These are phyloP conservation scores for Incumbomyces delicatus DNA, from an alignment of 2,329 filamentous ascomycete species.

Conservation along the genomic window DNA sequence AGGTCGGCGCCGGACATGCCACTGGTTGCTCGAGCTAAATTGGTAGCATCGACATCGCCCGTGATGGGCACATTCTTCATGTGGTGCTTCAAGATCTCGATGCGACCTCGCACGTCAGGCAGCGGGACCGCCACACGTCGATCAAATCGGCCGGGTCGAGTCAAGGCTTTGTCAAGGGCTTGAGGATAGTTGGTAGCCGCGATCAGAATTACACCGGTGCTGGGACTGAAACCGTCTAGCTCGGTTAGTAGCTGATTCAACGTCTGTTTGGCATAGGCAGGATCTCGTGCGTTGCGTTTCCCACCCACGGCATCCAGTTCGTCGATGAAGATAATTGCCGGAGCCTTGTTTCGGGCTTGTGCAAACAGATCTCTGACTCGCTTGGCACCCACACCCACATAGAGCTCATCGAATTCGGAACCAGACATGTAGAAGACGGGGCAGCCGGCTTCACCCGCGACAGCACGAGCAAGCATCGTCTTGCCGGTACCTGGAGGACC, in stretches of 20 bases:
- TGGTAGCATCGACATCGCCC: slow-evolving; percentile 69
- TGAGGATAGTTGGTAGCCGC: slow-evolving; percentile 95
- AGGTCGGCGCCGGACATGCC: slow-evolving; percentile 93
- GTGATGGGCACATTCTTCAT: slow-evolving; percentile 79
- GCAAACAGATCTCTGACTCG: slow-evolving; percentile 88
- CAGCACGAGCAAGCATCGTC: slow-evolving; percentile 86
- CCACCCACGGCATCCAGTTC: slow-evolving; percentile 90
- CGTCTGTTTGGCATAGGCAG: slow-evolving; percentile 92
- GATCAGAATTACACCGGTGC: slow-evolving; percentile 88
- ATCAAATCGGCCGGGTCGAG: slow-evolving; percentile 89
- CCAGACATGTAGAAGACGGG: slow-evolving; percentile 99
- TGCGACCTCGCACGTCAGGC: slow-evolving; percentile 84
- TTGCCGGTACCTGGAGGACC: slow-evolving; percentile 96
- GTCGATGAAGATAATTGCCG: slow-evolving; percentile 91
- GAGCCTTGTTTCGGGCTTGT: slow-evolving; percentile 73
- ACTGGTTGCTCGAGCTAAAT: slow-evolving; percentile 76
- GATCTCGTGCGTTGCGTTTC: slow-evolving; percentile 84
- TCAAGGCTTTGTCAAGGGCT: slow-evolving; percentile 86
- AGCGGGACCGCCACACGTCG: slow-evolving; percentile 81
- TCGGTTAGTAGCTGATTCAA: slow-evolving; percentile 95
- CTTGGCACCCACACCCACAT: slow-evolving; percentile 93
- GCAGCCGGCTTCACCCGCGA: slow-evolving; percentile 92
- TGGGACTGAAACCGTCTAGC: slow-evolving; percentile 92
- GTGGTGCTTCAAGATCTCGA: slow-evolving; percentile 89
- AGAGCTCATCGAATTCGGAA: slow-evolving; percentile 96